Evolutionary conservation across 202 grass and related monocot genomes (phyloP), one percentile per base, ranked within the genome.

Genomic region (Bolboschoenoplectus hybrid): DNA sequence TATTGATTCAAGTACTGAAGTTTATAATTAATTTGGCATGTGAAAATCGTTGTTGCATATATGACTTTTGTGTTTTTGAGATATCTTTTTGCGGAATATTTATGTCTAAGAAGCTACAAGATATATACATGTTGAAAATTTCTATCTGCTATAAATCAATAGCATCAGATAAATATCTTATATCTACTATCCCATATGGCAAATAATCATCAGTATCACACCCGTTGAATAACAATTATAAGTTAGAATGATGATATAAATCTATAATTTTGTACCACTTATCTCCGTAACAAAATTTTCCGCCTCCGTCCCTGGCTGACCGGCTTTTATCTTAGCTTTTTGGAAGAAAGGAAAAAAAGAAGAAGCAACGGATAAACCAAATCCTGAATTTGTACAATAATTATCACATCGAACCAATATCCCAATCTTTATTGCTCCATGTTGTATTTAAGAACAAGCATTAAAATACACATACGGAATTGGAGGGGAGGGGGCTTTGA

Each of bases 401-500:
- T 35, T 65, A 36, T 20, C 63, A 65, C 32, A 16, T 69, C 13
- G n/a, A 44, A 44, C 17, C 5, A 69, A 44, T 69, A 17, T 14
- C 14, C 6, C 6, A 0, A 14, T 69, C 19, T 75, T 75, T 35
- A 76, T 53, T 76, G 47, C 49, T 55, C 73, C 73, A 55, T 76
- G 73, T 56, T 38, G 12, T 56, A 78, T 78, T 78, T 55, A 78
- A 78, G 5, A 77, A 5, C 9, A 12, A 45, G 74, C 74, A 77
- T 78, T 78, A 78, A 57, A 7, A 19, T 46, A 13, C 40, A 14
- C 16, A 46, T 71, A 46, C 43, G 17, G 40, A 9, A 3, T 70
- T 44, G 43, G 5, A 44, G 43, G 5, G 5, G 43, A 5, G 20
- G 73, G 12, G 73, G 73, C 49, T 16, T 45, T 7, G 10, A 55